Evolutionary conservation across 495 filamentous ascomycete species (phyloP), one percentile per base, ranked within the genome.

Genomic region (Neurospora cerealis): DNA sequence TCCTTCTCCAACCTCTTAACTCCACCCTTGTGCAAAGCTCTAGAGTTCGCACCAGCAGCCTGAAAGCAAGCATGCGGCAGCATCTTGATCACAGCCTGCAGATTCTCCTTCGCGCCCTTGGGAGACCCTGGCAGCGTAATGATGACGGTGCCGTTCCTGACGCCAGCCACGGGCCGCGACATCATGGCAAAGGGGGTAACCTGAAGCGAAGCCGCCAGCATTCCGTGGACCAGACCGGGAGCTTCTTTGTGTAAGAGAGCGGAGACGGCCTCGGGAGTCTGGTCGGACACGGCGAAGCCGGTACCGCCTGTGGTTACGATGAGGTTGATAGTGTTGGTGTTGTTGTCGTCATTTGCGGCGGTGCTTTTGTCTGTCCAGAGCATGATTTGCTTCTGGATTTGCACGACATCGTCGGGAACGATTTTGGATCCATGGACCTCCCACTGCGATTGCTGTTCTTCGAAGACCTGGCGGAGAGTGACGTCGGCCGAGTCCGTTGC

Each of bases 101-200:
- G 88, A 78, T 98, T 99, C 83, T 99, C 96, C 78, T 89, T 91
- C 4, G 96, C 96, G n/a, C 94, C 96, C 84, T 97, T 98, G 2
- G 96, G 96, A 3, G 96, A 98, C 34, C 96, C 96, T 0, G 96
- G 96, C 46, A 99, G 86, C 0, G 96, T 98, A 69, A 98, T 83
- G 62, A 99, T 93, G 70, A 99, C 82, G 7, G 94, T 90, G 74
- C 90, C 90, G 74, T 94, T 90, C 39, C 96, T 87, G 13, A 96
- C 91, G 11, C 96, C 96, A 69, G 96, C 96, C 70, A 97, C 93
- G 17, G 96, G 95, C 72, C 96, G 89, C 72, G 96, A 92, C 96
- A 98, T 98, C 84, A 97, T 90, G n/a, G 95, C 96, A 83, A 98
- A 99, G 69, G 94, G 94, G 6, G 96, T 99, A 73, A 97, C 89